Evolutionary conservation across 148 eudicot genomes (phyloP), one percentile per base, ranked within the genome.

Genomic region (Fagopyrum homotropicum): DNA sequence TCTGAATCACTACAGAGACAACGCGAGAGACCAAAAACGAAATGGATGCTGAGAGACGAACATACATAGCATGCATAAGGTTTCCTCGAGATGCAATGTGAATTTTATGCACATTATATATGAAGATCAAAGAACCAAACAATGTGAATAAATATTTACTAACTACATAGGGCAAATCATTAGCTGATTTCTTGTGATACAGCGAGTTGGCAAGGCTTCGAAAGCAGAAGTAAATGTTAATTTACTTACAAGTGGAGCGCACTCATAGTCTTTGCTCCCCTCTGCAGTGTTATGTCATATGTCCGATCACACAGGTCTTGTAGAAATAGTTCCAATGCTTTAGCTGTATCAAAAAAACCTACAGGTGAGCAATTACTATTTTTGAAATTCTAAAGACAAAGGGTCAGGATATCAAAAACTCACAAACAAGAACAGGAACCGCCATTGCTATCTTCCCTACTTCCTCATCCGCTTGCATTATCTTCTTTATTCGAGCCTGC

Each of bases 381-480:
- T 17, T 56, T 9, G 46, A 66, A 66, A 12, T 66, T 66, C 35
- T 66, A 40, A 66, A 5, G 40, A 29, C 45, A 59, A 72, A 77
- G 26, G 11, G 4, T 71, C 69, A 75, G 51, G 48, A 30, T 6
- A 5, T 66, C 63, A 56, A 70, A 22, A 72, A 86, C 98, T 84
- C 79, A 93, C 98, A 93, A 64, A 93, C 98, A 85, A 93, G 79
- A 83, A 93, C 95, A 51, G 98, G 98, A 69, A 93, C 98, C 60
- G 98, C 98, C 98, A 93, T 87, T 49, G 98, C 98, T 83, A 93
- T 93, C 85, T 93, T 93, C 69, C 98, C 98, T 29, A 93, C 93
- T 83, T 93, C 98, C 80, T 93, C 98, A 83, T 93, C 98, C 77
- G 98, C 97, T 86, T 93, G 98, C 98, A 93, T 93, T 50, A 93